phyloP scores from a whole-genome alignment of 1,139 yeast species.

The Taphrina pruni region DNA sequence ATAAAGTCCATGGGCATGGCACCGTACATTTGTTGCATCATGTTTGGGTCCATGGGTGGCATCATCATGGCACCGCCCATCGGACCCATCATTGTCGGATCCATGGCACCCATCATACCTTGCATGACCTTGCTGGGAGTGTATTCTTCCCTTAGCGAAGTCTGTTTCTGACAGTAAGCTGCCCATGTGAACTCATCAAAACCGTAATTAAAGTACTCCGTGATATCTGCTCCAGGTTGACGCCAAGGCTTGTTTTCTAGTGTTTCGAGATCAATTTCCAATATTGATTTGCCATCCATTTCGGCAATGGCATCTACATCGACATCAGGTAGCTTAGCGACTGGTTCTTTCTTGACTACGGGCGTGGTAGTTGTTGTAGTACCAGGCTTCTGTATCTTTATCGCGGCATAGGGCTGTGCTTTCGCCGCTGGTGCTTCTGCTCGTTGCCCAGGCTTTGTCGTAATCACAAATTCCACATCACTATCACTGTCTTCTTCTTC shows the following conservation, averaged over 20 bases:
- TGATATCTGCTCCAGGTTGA: slow-evolving; percentile 81
- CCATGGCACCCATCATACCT: slow-evolving; percentile 35
- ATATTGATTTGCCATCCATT: slow-evolving; percentile 80
- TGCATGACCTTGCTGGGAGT: slow-evolving; percentile 61
- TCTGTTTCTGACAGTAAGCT: slow-evolving; percentile 88
- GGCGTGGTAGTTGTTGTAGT: slow-evolving; percentile 14
- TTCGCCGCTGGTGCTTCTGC: slow-evolving; percentile 52
- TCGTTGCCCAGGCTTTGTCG: slow-evolving; percentile 55
- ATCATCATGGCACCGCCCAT: slow-evolving; percentile 41
- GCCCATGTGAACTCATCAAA: slow-evolving; percentile 97
- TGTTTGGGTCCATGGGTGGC: slow-evolving; percentile 41
- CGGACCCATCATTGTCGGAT: slow-evolving; percentile 40
- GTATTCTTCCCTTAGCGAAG: slow-evolving; percentile 76
- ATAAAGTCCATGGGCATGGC: slow-evolving; percentile 28
- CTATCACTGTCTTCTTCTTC: slow-evolving; percentile 37
- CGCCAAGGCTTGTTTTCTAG: slow-evolving; percentile 97
- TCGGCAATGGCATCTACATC: slow-evolving; percentile 82
- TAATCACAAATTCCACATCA: slow-evolving; percentile 69
- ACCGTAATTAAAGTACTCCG: slow-evolving; percentile 95
- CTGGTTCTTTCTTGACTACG: slow-evolving; percentile 43
- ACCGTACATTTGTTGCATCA: slow-evolving; percentile 35
- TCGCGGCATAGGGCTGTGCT: slow-evolving; percentile 47
- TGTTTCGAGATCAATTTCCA: slow-evolving; percentile 80
- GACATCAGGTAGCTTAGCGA: slow-evolving; percentile 56
- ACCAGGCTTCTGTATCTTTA: slow-evolving; percentile 35